A percentile compares a stretch with the other conserved stretches of the same genome.
These are phyloP conservation scores for Macrolepiota fuliginosa DNA, from an alignment of 768 basidiomycete species.

Conservation along the genomic window DNA sequence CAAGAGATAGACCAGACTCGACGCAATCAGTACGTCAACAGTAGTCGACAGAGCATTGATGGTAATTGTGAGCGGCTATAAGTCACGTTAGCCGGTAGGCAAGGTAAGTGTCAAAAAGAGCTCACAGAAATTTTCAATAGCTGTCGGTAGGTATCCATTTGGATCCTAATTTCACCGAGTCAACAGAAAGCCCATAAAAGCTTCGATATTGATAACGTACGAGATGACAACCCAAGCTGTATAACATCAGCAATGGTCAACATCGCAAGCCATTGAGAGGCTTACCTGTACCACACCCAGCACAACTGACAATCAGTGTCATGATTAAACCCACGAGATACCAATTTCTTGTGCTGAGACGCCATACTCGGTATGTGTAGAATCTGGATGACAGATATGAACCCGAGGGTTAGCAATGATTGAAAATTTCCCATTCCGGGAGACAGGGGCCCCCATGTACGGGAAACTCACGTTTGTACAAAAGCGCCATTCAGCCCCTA, in stretches of 20 bases:
- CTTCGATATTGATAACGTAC: slow-evolving; percentile 25
- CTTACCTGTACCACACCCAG: slow-evolving; percentile 34
- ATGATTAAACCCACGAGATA: slow-evolving; percentile 29
- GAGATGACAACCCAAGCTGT: slow-evolving; percentile 41
- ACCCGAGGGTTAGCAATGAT: background rate
- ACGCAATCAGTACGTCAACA: slow-evolving; percentile 49
- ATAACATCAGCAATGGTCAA: background rate
- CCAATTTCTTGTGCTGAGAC: slow-evolving; percentile 38
- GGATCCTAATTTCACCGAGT: slow-evolving; percentile 25
- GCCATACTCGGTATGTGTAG: slow-evolving; percentile 48
- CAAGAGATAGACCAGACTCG: slow-evolving; percentile 43
- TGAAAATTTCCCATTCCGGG: background rate
- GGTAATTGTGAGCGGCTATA: slow-evolving; percentile 43
- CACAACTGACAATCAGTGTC: slow-evolving; percentile 29
- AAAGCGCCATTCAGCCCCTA: slow-evolving; percentile 49
- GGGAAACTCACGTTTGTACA: slow-evolving; percentile 44
- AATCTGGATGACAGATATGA: slow-evolving; percentile 44
- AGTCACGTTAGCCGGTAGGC: background rate
- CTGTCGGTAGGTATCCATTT: slow-evolving; percentile 33
- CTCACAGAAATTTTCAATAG: slow-evolving; percentile 35
- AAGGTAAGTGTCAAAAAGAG: background rate
- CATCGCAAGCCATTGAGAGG: background rate
- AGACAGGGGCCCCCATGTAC: no score
- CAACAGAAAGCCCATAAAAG: background rate
- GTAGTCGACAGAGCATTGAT: slow-evolving; percentile 49